Conservation (phyloP, 441 rosid genomes). For the Populus tomentosa region DNA sequence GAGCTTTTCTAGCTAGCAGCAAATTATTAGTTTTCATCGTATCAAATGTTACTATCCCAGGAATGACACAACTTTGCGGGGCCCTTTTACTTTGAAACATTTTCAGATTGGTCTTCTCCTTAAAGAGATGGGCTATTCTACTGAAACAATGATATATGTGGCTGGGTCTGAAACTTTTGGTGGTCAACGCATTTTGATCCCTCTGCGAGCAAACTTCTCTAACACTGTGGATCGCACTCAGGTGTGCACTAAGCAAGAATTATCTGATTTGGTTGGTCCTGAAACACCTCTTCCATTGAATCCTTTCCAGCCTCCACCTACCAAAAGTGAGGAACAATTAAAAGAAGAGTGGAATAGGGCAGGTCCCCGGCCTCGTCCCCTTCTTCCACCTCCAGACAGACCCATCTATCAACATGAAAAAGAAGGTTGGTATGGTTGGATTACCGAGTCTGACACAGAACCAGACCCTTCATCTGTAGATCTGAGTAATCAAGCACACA, state of each 20-base stretch:
- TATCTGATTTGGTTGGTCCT: slow-evolving; percentile 77
- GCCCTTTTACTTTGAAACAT: slow-evolving; percentile 8
- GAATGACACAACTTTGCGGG: background rate
- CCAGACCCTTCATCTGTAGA: slow-evolving; percentile 72
- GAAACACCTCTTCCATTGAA: slow-evolving; percentile 64
- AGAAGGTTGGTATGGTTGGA: slow-evolving; percentile 99
- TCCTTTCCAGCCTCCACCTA: slow-evolving; percentile 41
- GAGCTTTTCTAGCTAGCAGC: background rate
- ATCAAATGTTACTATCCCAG: background rate
- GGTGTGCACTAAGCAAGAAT: slow-evolving; percentile 72
- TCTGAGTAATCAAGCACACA: slow-evolving; percentile 83
- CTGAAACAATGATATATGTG: slow-evolving; percentile 76
- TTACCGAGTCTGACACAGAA: slow-evolving; percentile 70
- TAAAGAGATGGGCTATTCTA: slow-evolving; percentile 86
- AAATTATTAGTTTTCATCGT: background rate
- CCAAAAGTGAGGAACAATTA: slow-evolving; percentile 63
- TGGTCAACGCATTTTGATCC: slow-evolving; percentile 88
- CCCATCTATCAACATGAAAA: slow-evolving; percentile 91
- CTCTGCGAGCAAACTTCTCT: slow-evolving; percentile 86
- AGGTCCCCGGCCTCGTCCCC: slow-evolving; percentile 98
- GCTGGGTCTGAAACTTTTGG: slow-evolving; percentile 97
- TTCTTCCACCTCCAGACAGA: slow-evolving; percentile 98
- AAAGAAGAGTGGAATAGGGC: slow-evolving; percentile 89
- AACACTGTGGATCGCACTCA: slow-evolving; percentile 77
- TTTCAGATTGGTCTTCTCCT: slow-evolving; percentile 91